Percentiles rank a stretch among this genome's conserved stretches.
Conservation (phyloP, 331 rosid species). For the Malus hybrid region DNA sequence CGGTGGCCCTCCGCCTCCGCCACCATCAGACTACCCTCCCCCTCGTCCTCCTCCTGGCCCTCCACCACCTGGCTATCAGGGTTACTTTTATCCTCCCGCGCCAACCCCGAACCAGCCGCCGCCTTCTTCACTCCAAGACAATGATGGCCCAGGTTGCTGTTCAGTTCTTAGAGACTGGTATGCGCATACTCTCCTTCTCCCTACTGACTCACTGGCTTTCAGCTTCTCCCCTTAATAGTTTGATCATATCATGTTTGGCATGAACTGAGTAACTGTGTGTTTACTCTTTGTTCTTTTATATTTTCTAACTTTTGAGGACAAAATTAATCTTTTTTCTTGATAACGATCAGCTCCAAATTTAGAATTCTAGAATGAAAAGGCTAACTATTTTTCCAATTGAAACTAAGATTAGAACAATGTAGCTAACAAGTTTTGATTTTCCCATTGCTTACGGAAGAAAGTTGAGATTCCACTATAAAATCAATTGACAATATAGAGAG, state of each 20-base stretch:
- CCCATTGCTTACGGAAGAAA: background rate
- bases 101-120: background rate
- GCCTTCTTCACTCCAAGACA: background rate
- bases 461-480: too few species aligned
- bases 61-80: background rate
- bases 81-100: background rate
- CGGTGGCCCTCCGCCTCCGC: constrained; percentile 1
- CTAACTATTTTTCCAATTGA: background rate
- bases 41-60: constrained; percentile 1
- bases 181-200: background rate
- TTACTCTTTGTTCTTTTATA: background rate
- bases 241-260: background rate
- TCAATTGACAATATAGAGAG: too few species aligned
- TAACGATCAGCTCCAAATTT: background rate
- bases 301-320: background rate
- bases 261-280: background rate
- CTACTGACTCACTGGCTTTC: background rate
- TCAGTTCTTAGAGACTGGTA: constrained; percentile 6
- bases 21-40: background rate
- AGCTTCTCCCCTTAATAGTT: background rate
- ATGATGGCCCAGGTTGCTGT: background rate
- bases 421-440: background rate
- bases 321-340: background rate
- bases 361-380: too few species aligned
- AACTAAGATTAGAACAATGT: background rate